Conservation (phyloP, 2,329 filamentous ascomycete species). For the Fusarium sp. region DNA sequence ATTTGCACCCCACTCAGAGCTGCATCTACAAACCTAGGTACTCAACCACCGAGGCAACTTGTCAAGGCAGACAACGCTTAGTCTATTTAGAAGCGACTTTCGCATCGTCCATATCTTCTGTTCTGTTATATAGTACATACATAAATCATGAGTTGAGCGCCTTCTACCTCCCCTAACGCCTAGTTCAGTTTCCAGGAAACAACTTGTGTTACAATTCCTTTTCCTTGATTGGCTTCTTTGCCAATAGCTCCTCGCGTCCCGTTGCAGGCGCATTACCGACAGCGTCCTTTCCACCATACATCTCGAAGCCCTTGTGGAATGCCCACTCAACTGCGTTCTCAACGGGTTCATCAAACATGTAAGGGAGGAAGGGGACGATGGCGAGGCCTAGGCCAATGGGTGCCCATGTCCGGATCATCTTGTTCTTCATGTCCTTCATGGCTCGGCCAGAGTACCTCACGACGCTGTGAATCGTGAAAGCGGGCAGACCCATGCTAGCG, state of each 20-base stretch:
- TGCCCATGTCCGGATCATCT: slow-evolving; percentile 81
- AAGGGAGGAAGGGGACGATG: slow-evolving; percentile 85
- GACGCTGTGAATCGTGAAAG: slow-evolving; percentile 93
- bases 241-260: slow-evolving; percentile 60
- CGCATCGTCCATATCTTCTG: neutral
- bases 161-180: slow-evolving; percentile 31
- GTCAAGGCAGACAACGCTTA: neutral
- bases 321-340: slow-evolving; percentile 91
- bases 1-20: slow-evolving; percentile 16
- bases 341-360: slow-evolving; percentile 90
- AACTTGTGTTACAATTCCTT: slow-evolving; percentile 56
- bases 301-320: slow-evolving; percentile 85
- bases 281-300: slow-evolving; percentile 72
- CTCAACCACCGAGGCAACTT: slow-evolving; percentile 1
- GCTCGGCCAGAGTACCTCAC: slow-evolving; percentile 89
- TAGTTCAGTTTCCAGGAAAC: slow-evolving; percentile 10
- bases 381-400: slow-evolving; percentile 87
- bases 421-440: slow-evolving; percentile 86
- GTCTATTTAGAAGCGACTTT: neutral
- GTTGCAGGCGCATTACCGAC: slow-evolving; percentile 67
- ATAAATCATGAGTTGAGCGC: slow-evolving; percentile 40
- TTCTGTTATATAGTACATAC: slow-evolving; percentile 9
- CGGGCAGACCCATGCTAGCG: slow-evolving; percentile 93
- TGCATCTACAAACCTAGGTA: neutral
- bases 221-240: slow-evolving; percentile 56